Base-by-base conservation (phyloP, 1,284 basidiomycete species). In the Cutaneotrichosporon curvatum region DNA sequence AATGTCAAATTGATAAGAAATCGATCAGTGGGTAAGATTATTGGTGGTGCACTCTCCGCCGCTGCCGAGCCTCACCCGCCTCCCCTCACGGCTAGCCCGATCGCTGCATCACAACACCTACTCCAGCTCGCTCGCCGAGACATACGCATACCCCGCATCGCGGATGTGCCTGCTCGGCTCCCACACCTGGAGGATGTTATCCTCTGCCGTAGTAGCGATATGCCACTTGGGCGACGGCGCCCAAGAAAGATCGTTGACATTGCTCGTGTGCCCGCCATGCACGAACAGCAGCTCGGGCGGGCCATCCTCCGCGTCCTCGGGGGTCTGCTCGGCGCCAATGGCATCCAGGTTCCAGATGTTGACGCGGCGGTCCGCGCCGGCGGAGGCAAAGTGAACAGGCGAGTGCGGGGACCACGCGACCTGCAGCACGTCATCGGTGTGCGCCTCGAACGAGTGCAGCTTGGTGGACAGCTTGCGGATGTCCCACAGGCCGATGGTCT, bases 221-320 rank as follows among this genome's bases (percentile, higher is more conserved):
- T 68, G 66, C 72, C 73, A 75, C 45, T 67, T 68, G 25, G 66
- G 65, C 43, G 60, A 67, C 22, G 67, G 65, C 31, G 59, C 63
- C 73, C 74, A 75, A 15, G 60, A 63, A n/a, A 74, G 50, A 57
- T 75, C 73, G 40, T 67, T 69, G 32, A 71, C 65, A 50, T 71
- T 65, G 28, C 68, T 56, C 8, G 70, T 74, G 59, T 71, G 74
- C 25, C 86, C 88, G 59, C 91, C 90, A 60, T 95, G 90, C 38
- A 94, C 80, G 67, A 96, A 96, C 56, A 95, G 73, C 49, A 95
- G 74, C 70, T 96, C 91, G 4, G 94, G 92, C 4, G 95, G 56
- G 7, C 95, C 94, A 64, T 98, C 94, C 70, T 98, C 95, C 43
- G 90, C 87, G 64, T 98, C 94, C 59, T 98, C 94, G 2, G 94